Conservation (phyloP, 345 rosid species). For the Populus alba region DNA sequence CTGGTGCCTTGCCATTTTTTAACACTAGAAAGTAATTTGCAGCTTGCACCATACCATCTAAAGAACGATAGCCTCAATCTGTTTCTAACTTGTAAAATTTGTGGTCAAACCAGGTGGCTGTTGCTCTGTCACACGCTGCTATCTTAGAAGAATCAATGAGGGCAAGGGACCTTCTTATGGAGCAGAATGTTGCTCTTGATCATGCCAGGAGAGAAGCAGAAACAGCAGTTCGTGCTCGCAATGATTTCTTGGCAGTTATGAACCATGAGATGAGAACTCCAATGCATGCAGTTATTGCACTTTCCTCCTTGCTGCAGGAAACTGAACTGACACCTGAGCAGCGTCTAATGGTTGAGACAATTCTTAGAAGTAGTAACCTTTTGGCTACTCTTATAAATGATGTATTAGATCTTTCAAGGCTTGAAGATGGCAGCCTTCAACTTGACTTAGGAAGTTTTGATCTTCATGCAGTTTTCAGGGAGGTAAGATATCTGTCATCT, state of each 20-base stretch:
- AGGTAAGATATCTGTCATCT: constrained; percentile 42
- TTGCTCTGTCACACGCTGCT: constrained; percentile 98
- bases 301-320: constrained; percentile 95
- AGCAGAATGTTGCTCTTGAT: constrained; percentile 94
- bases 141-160: constrained; percentile 97
- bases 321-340: constrained; percentile 93
- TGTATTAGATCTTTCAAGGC: constrained; percentile 94
- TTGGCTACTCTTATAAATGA: constrained; percentile 89
- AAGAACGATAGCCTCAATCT: background rate
- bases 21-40: background rate
- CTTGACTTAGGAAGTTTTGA: constrained; percentile 71
- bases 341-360: constrained; percentile 92
- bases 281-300: constrained; percentile 95
- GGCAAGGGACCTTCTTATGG: constrained; percentile 96
- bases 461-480: constrained; percentile 66
- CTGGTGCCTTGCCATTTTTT: background rate
- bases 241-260: constrained; percentile 98
- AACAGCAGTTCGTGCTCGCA: constrained; percentile 90
- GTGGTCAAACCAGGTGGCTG: constrained; percentile 68
- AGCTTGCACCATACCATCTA: background rate
- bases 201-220: constrained; percentile 92
- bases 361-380: constrained; percentile 87
- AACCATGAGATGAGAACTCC: constrained; percentile 99
- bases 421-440: constrained; percentile 98
- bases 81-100: background rate